Evolutionary conservation across 2,329 filamentous ascomycete species (phyloP), one percentile per base, ranked within the genome.

Genomic region (Talaromyces sp.): DNA sequence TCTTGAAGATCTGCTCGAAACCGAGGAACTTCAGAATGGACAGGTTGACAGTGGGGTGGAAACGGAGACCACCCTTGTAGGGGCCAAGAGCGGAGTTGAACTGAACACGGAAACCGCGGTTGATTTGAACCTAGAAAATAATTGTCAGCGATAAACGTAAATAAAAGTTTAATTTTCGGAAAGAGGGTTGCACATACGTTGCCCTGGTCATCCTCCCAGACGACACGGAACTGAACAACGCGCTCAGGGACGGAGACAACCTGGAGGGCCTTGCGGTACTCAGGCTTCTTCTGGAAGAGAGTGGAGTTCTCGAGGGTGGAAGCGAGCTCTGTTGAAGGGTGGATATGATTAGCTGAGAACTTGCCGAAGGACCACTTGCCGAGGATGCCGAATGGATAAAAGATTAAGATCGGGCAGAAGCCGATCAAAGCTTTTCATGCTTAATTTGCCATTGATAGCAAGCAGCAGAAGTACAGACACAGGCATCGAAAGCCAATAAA

Each of bases 1-100:
- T 97, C 86, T 97, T 97, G 85, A 97, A 97, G 80, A 93, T 95
- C 81, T 97, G 94, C 86, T 99, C 94, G 70, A 97, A 97, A 63
- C 93, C 94, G 71, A 99, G 84, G 81, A 97, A 97, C 82, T 99
- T 99, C 69, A 99, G 85, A 70, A 85, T 81, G 52, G 80, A 84
- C 49, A 87, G 79, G 73, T 87, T 81, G 51, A 80, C 77, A 30
- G 69, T 65, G 58, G 93, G 94, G 77, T 99, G 94, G 77, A 99
- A 91, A 66, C 94, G 85, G 65, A 97, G 86, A 73, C 94, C 94
- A 63, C 94, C 94, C 85, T 97, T 97, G 88, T 96, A 97, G 48
- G 94, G 94, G 52, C 94, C 94, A 19, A 97, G 87, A 41, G 93
- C 92, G 43, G 90, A 95, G 86, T 97, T 99, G 86, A 96, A 97